phyloP scores from a whole-genome alignment of 768 basidiomycete species.

The Suillus decipiens region DNA sequence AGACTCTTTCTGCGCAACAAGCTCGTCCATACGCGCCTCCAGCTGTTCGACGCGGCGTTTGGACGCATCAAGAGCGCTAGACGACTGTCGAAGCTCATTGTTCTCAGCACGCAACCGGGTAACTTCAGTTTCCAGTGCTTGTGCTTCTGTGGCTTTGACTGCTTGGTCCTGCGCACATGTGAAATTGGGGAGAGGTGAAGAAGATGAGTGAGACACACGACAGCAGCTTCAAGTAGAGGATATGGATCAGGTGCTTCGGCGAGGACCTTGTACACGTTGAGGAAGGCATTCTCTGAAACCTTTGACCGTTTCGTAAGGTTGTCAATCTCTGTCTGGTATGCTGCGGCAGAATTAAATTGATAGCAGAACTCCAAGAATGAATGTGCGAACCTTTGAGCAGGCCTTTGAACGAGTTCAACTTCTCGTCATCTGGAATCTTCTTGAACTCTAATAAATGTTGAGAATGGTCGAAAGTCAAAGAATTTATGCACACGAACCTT shows the following conservation, averaged over 20 bases:
- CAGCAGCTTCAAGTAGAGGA: conserved; percentile 91
- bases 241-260: conserved; percentile 98
- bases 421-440: conserved; percentile 89
- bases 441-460: conserved; percentile 75
- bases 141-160: conserved; percentile 81
- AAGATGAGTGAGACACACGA: conserved; percentile 49
- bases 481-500: conserved; percentile 56
- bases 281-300: conserved; percentile 89
- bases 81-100: conserved; percentile 73
- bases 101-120: conserved; percentile 80
- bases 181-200: not conserved
- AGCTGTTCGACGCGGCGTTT: conserved; percentile 80
- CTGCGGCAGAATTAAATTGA: conserved; percentile 38
- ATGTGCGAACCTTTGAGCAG: conserved; percentile 73
- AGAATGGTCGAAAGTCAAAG: not conserved
- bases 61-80: conserved; percentile 60
- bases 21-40: conserved; percentile 95
- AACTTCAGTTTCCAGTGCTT: conserved; percentile 74
- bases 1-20: conserved; percentile 91
- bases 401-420: conserved; percentile 83
- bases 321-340: conserved; percentile 97
- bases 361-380: conserved; percentile 4
- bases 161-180: conserved; percentile 75
- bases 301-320: conserved; percentile 92
- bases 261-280: conserved; percentile 95